These are phyloP conservation scores for Talinum fruticosum DNA, from an alignment of 148 eudicot species.

Conservation along the genomic window DNA sequence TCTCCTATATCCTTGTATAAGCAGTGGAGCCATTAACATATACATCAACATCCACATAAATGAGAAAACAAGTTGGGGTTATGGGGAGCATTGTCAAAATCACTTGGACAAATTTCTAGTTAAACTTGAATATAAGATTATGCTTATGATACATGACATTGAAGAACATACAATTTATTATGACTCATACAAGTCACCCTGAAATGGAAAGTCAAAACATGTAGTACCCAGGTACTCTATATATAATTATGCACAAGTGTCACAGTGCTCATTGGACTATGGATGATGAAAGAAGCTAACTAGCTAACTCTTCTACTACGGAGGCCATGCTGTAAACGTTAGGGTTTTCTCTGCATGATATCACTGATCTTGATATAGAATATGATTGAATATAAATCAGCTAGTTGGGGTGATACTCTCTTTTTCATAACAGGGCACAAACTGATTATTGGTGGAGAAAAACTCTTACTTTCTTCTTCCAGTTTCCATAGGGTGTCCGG, in stretches of 20 bases:
- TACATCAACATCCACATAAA: neutral
- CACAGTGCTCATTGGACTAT: constrained; percentile 25
- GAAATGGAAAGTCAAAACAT: constrained; percentile 22
- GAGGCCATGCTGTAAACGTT: constrained; percentile 28
- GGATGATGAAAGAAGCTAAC: constrained; percentile 23
- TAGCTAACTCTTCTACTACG: constrained; percentile 25
- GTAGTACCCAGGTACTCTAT: constrained; percentile 18
- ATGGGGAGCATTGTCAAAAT: neutral
- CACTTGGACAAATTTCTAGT: neutral
- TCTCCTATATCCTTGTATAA: neutral
- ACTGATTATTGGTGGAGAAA: constrained; percentile 34
- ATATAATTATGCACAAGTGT: constrained; percentile 17
- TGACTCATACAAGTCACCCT: constrained; percentile 12
- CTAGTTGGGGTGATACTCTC: constrained; percentile 24
- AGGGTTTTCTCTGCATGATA: constrained; percentile 30
- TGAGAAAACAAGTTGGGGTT: neutral
- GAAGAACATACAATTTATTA: constrained; percentile 14
- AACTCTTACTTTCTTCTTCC: constrained; percentile 43
- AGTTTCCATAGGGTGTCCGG: constrained; percentile 49
- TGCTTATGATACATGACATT: constrained; percentile 20
- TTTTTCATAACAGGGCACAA: constrained; percentile 27
- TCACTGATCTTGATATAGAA: constrained; percentile 21
- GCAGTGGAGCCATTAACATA: neutral
- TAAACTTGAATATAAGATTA: constrained; percentile 8
- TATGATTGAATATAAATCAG: constrained; percentile 23